Evolutionary conservation across 768 basidiomycete genomes (phyloP), one percentile per base, ranked within the genome.

Genomic region (Nidula microcarpa): DNA sequence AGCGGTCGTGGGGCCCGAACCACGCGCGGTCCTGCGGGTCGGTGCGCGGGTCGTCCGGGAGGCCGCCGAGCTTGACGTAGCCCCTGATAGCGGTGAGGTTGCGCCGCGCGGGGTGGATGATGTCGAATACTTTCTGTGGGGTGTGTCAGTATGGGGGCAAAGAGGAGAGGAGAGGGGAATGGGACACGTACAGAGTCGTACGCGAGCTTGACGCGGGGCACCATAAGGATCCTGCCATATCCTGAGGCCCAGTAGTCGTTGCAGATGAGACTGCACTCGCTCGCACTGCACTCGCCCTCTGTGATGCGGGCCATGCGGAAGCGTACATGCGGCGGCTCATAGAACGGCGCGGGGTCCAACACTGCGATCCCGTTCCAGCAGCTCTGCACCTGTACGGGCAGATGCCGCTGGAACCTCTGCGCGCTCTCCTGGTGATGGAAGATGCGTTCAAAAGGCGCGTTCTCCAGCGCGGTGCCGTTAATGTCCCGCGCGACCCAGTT

Each of bases 291-390:
- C 66, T 99, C 97, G 39, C 85, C 85, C 11, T 96, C 91, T 7
- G 76, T 78, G 50, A 98, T 81, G 51, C 77, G 79, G 4, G 97
- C 97, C 97, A 99, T 99, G 32, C 97, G 81, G 82, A 99, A 99
- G 52, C 84, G 81, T 53, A 98, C 89, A 59, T 92, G 92, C 7
- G 94, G 91, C 0, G 91, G 89, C 1, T 79, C 75, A 71, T 99
- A 99, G 73, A 99, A 89, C 5, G 97, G 97, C 8, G 89, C 94
- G 0, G 97, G 94, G 65, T 98, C 97, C 51, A 98, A 79, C 6
- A 99, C 75, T 34, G 96, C 95, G 60, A 98, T 88, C 14, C 97
- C 97, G 66, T 98, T 99, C 97, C 97, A 98, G 71, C 96, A 99
- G 4, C 89, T 88, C 73, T 98, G 96, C 23, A 98, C 93, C 66